Evolutionary conservation across 2,329 filamentous ascomycete genomes (phyloP).

Genomic region (Fusarium poae): DNA sequence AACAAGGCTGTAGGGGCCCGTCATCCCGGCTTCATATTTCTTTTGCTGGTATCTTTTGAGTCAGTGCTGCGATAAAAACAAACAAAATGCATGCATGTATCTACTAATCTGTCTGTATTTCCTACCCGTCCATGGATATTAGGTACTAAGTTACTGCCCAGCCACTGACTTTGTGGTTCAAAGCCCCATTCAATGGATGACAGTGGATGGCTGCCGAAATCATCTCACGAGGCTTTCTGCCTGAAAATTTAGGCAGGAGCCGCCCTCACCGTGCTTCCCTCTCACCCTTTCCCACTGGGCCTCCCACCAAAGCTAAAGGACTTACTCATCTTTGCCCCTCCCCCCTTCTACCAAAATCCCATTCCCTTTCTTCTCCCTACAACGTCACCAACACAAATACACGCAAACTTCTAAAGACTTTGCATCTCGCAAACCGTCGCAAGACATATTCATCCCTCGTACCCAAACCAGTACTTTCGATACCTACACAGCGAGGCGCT

Average conservation of each 20-base stretch:
- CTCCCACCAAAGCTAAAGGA: slow-evolving; percentile 19
- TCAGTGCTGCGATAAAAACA: not conserved
- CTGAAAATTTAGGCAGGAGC: slow-evolving; percentile 17
- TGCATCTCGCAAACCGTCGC: slow-evolving; percentile 42
- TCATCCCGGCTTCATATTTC: not conserved
- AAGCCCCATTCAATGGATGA: slow-evolving; percentile 30
- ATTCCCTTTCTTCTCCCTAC: slow-evolving; percentile 34
- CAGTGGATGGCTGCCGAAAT: slow-evolving; percentile 35
- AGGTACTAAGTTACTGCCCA: too few relatives aligned
- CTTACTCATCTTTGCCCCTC: slow-evolving; percentile 47
- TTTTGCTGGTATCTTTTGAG: not conserved
- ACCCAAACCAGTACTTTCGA: slow-evolving; percentile 20
- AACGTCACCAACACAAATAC: slow-evolving; percentile 47
- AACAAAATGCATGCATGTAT: not conserved
- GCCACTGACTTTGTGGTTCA: slow-evolving; percentile 5
- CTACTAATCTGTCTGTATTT: not conserved
- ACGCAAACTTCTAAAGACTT: slow-evolving; percentile 34
- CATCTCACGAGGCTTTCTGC: slow-evolving; percentile 21
- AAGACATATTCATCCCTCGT: slow-evolving; percentile 21
- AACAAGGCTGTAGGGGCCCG: not conserved
- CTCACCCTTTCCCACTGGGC: slow-evolving; percentile 9
- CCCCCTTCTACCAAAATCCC: slow-evolving; percentile 33
- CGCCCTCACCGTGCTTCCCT: slow-evolving; percentile 18
- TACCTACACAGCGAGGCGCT: slow-evolving; percentile 60
- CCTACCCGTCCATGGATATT: too few relatives aligned